Conservation (phyloP, 177 flowering plant genomes). For the Telopea speciosissima region DNA sequence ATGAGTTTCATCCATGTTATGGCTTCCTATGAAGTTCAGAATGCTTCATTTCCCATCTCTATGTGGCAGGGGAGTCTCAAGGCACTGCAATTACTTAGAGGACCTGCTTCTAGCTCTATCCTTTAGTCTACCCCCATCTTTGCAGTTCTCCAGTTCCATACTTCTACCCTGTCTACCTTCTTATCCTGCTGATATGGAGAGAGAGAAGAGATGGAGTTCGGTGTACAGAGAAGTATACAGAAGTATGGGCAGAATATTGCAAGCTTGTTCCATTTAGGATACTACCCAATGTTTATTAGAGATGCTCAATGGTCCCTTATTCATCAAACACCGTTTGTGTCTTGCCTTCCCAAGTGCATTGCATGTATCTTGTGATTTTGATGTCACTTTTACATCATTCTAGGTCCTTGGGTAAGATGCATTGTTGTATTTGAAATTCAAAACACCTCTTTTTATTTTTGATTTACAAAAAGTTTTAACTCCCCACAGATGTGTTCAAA, state of each 20-base stretch:
- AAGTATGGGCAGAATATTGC: constrained; percentile 75
- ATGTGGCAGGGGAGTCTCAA: constrained; percentile 76
- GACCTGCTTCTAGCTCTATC: constrained; percentile 84
- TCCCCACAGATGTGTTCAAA: too few relatives aligned
- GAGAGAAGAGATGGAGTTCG: constrained; percentile 92
- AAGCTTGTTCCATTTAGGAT: constrained; percentile 89
- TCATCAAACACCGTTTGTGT: not conserved
- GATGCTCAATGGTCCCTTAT: not conserved
- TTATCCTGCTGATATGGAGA: constrained; percentile 89
- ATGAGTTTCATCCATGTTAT: not conserved
- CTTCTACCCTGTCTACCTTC: constrained; percentile 83
- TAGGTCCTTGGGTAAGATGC: not conserved
- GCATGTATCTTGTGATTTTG: not conserved
- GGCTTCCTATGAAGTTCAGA: not conserved
- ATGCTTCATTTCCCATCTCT: not conserved
- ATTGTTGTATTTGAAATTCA: too few relatives aligned
- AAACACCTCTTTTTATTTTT: too few relatives aligned
- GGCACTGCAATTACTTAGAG: constrained; percentile 94
- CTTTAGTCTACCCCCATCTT: constrained; percentile 62
- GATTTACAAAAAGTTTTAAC: too few relatives aligned
- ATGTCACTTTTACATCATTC: not conserved
- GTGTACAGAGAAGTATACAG: constrained; percentile 83
- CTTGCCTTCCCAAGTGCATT: not conserved
- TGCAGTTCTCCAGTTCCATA: constrained; percentile 92
- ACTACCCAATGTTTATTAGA: constrained; percentile 69